Percentiles rank a stretch among this genome's conserved stretches.
phyloP scores from a whole-genome alignment of 2,329 filamentous ascomycete species.

The Verticillium albo-atrum region DNA sequence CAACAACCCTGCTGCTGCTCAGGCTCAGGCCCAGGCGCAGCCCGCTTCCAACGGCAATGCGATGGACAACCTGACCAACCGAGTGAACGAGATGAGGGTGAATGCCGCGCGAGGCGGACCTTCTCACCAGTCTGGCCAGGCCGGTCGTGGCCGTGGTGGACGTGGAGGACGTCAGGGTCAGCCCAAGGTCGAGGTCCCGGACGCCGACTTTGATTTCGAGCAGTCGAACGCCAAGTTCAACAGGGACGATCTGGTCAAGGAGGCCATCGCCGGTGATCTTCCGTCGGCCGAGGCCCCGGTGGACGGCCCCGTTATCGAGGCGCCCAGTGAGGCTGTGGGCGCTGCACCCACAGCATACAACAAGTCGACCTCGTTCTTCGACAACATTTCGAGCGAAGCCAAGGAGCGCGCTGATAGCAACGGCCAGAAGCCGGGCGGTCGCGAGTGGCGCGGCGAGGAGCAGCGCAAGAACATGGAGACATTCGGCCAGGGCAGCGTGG shows the following conservation, averaged over 20 bases:
- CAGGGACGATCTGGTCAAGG: slow-evolving; percentile 65
- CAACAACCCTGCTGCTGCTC: slow-evolving; percentile 27
- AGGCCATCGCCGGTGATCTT: slow-evolving; percentile 79
- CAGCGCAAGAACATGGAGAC: slow-evolving; percentile 96
- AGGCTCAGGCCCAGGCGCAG: slow-evolving; percentile 4
- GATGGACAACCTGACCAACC: slow-evolving; percentile 68
- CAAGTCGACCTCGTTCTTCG: slow-evolving; percentile 88
- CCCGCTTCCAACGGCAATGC: slow-evolving; percentile 31
- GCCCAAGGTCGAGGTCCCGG: slow-evolving; percentile 80
- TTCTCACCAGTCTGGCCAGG: slow-evolving; percentile 37
- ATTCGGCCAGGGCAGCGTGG: slow-evolving; percentile 93
- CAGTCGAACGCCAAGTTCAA: slow-evolving; percentile 44
- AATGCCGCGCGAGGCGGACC: slow-evolving; percentile 46
- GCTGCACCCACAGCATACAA: slow-evolving; percentile 63
- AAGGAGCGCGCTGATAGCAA: slow-evolving; percentile 78
- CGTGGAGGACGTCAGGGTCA: slow-evolving; percentile 41
- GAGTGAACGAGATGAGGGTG: slow-evolving; percentile 72
- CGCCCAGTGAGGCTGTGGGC: slow-evolving; percentile 37
- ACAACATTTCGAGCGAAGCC: slow-evolving; percentile 93
- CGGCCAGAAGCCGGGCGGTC: slow-evolving; percentile 65
- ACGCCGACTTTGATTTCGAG: slow-evolving; percentile 89
- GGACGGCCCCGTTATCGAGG: slow-evolving; percentile 17
- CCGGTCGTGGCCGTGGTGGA: slow-evolving; percentile 38
- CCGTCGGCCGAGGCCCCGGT: slow-evolving; percentile 28
- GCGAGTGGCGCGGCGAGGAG: slow-evolving; percentile 88